These are phyloP conservation scores for Phoenix dactylifera DNA, from an alignment of 176 grass and related monocot genomes.

Conservation along the genomic window DNA sequence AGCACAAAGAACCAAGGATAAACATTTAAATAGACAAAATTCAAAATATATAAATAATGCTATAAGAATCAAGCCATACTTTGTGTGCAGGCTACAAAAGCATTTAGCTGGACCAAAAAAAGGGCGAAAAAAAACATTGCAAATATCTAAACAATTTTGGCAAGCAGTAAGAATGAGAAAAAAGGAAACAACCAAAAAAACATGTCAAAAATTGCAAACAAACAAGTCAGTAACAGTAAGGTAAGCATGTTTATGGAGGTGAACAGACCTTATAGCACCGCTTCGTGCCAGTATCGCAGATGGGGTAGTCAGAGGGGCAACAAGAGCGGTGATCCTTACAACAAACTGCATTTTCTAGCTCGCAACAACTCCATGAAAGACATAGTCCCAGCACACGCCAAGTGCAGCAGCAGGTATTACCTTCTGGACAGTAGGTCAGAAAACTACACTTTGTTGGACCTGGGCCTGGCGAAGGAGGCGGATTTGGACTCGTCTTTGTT, in stretches of 20 bases:
- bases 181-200: too few relatives aligned
- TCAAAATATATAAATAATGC: too few relatives aligned
- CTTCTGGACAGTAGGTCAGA: slow-evolving; percentile 67
- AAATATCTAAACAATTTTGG: too few relatives aligned
- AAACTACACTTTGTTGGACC: slow-evolving; percentile 75
- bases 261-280: slow-evolving; percentile 54
- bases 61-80: too few relatives aligned
- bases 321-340: slow-evolving; percentile 57
- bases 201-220: too few relatives aligned
- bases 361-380: slow-evolving; percentile 90
- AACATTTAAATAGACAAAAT: too few relatives aligned
- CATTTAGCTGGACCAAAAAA: too few relatives aligned
- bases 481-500: slow-evolving; percentile 66
- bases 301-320: slow-evolving; percentile 68
- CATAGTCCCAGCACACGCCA: slow-evolving; percentile 65
- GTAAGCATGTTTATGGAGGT: neutral
- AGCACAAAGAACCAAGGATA: too few relatives aligned
- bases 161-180: too few relatives aligned
- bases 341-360: neutral
- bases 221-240: too few relatives aligned
- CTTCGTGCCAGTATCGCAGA: slow-evolving; percentile 40
- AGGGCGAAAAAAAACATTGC: too few relatives aligned
- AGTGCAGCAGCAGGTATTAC: slow-evolving; percentile 75
- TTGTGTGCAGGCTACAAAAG: too few relatives aligned
- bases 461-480: slow-evolving; percentile 72